A percentile compares a stretch with the other conserved stretches of the same genome.
These are phyloP conservation scores for Colletotrichum lindemuthianum DNA, from an alignment of 2,329 filamentous ascomycete species.

Conservation along the genomic window DNA sequence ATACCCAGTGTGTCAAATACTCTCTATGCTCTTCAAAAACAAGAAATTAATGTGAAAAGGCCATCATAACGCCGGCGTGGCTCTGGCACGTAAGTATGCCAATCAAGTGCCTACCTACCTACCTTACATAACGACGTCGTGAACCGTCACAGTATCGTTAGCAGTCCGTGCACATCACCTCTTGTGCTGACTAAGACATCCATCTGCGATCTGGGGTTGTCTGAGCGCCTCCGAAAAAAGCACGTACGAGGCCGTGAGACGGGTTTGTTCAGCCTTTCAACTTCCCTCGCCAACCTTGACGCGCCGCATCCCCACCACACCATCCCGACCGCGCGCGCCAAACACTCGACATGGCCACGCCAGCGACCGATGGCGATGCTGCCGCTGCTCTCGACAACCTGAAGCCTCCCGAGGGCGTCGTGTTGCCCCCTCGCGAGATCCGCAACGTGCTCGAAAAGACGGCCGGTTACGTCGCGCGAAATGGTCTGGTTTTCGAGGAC, in stretches of 20 bases:
- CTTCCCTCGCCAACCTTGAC: conserved; percentile 34
- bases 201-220: not conserved
- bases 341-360: conserved; percentile 47
- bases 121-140: no score
- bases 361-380: conserved; percentile 62
- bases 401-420: conserved; percentile 84
- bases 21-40: no score
- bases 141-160: not conserved
- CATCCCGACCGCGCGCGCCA: conserved; percentile 34
- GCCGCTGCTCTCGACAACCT: conserved; percentile 69
- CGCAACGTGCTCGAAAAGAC: conserved; percentile 90
- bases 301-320: conserved; percentile 28
- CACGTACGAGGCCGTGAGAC: not conserved
- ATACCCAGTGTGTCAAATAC: no score
- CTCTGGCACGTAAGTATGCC: no score
- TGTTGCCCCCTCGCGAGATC: conserved; percentile 90
- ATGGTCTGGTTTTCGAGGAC: conserved; percentile 78
- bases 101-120: no score
- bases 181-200: conserved; percentile 19
- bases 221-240: conserved; percentile 25
- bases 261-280: conserved; percentile 7
- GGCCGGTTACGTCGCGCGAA: conserved; percentile 85
- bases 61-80: no score
- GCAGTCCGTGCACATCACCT: not conserved
- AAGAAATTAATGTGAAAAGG: no score